These are phyloP conservation scores for Apiospora malaysiana DNA, from an alignment of 2,329 filamentous ascomycete species.

Conservation along the genomic window DNA sequence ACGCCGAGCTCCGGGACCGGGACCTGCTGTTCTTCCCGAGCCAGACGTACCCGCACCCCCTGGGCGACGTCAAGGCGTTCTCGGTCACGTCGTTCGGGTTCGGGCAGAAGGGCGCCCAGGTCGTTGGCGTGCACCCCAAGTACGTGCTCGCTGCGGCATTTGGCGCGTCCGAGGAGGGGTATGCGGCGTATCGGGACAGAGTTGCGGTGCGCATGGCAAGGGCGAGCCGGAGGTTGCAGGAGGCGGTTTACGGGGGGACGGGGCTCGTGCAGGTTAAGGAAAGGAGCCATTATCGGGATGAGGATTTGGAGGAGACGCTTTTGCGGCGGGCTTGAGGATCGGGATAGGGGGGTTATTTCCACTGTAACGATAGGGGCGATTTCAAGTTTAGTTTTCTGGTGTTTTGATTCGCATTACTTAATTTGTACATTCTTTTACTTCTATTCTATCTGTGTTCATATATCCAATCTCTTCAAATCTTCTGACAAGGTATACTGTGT, in stretches of 20 bases:
- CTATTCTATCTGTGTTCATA: too few relatives aligned
- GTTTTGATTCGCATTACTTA: too few relatives aligned
- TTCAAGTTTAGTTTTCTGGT: too few relatives aligned
- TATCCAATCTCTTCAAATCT: too few relatives aligned
- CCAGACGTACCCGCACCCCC: background rate
- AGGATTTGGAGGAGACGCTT: constrained; percentile 14
- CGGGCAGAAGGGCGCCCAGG: constrained; percentile 49
- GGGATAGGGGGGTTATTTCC: background rate
- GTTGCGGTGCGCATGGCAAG: constrained; percentile 15
- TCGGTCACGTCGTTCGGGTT: constrained; percentile 51
- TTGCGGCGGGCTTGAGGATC: background rate
- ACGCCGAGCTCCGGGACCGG: constrained; percentile 36
- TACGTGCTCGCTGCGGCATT: constrained; percentile 39
- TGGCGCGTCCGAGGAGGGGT: constrained; percentile 30
- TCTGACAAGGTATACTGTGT: too few relatives aligned
- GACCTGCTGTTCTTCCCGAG: constrained; percentile 42
- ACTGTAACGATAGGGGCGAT: too few relatives aligned
- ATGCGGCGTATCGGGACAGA: constrained; percentile 26
- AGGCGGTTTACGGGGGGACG: background rate
- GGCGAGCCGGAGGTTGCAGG: constrained; percentile 10
- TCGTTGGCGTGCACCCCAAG: constrained; percentile 42
- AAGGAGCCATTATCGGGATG: background rate
- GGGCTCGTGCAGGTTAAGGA: constrained; percentile 24
- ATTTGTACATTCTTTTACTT: too few relatives aligned
- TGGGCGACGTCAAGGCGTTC: constrained; percentile 38